Conservation (phyloP, 2,329 filamentous ascomycete genomes). For the Aspergillus sp. region DNA sequence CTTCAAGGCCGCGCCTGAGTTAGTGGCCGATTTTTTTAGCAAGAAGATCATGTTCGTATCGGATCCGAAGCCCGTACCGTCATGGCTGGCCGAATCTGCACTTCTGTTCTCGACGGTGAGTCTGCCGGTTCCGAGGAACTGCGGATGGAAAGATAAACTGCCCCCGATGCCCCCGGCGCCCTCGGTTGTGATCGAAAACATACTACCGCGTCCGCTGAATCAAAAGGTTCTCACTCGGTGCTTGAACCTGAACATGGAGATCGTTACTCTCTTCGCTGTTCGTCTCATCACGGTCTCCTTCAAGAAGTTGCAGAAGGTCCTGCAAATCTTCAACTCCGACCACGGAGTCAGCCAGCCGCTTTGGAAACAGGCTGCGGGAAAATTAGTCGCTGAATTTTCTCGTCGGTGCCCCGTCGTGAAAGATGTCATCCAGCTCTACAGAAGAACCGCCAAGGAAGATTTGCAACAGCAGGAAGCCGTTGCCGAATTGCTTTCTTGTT, state of each 20-base stretch:
- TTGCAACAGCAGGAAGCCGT: constrained; percentile 74
- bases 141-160: constrained; percentile 65
- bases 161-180: constrained; percentile 72
- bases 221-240: constrained; percentile 78
- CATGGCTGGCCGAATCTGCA: constrained; percentile 91
- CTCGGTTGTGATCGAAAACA: constrained; percentile 76
- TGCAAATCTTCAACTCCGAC: constrained; percentile 60
- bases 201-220: constrained; percentile 78
- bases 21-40: constrained; percentile 83
- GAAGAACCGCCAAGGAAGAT: constrained; percentile 66
- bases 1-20: constrained; percentile 78
- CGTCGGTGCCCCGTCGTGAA: constrained; percentile 78
- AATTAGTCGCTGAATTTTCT: constrained; percentile 72
- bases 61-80: constrained; percentile 86
- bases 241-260: constrained; percentile 71
- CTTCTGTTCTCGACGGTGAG: constrained; percentile 81
- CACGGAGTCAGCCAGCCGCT: constrained; percentile 47
- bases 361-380: constrained; percentile 69
- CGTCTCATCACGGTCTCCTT: constrained; percentile 77
- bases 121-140: constrained; percentile 68
- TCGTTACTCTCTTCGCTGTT: constrained; percentile 81
- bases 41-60: constrained; percentile 78
- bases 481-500: constrained; percentile 77
- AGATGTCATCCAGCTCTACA: constrained; percentile 73
- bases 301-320: constrained; percentile 68